Percentiles rank a stretch among this genome's conserved stretches.
phyloP scores from a whole-genome alignment of 495 filamentous ascomycete species.

The Cryomyces minteri region DNA sequence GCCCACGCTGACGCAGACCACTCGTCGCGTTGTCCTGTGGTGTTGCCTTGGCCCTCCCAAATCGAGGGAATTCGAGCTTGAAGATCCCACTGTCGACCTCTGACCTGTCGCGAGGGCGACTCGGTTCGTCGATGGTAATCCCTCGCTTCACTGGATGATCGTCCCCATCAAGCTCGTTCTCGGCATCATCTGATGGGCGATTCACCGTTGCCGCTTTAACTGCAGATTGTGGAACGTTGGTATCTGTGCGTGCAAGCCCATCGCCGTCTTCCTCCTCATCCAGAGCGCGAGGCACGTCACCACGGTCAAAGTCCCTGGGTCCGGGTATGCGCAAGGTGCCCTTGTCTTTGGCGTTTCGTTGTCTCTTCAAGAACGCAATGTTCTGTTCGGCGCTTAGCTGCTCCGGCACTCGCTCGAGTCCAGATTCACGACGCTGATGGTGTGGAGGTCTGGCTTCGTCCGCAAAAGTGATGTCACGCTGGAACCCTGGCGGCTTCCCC shows the following conservation, averaged over 20 bases:
- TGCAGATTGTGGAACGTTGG: not conserved
- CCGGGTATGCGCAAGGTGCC: constrained; percentile 68
- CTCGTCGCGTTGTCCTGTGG: not conserved
- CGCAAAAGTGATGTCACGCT: constrained; percentile 41
- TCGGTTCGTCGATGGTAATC: constrained; percentile 31
- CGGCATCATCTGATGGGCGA: constrained; percentile 2
- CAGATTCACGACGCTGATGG: constrained; percentile 17
- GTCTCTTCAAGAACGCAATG: constrained; percentile 72
- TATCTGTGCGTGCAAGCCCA: not conserved
- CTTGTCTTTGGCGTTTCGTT: constrained; percentile 54
- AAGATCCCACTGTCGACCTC: not conserved
- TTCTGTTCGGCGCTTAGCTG: constrained; percentile 50
- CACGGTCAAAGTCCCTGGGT: constrained; percentile 69
- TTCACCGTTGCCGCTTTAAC: not conserved
- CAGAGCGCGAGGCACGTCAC: constrained; percentile 46
- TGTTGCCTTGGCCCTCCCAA: not conserved
- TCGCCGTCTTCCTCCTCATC: constrained; percentile 27
- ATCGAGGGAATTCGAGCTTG: too few species aligned
- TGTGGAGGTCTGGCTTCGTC: constrained; percentile 35
- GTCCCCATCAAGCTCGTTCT: constrained; percentile 15
- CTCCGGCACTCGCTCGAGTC: constrained; percentile 27
- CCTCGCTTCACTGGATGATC: constrained; percentile 20
- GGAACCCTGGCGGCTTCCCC: constrained; percentile 4
- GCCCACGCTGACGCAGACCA: not conserved
- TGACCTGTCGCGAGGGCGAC: constrained; percentile 8